Percentiles rank a stretch among this genome's conserved stretches.
Evolutionary conservation across 371 early-diverging fungal species (phyloP).

Genomic region (Batkoa obscura): DNA sequence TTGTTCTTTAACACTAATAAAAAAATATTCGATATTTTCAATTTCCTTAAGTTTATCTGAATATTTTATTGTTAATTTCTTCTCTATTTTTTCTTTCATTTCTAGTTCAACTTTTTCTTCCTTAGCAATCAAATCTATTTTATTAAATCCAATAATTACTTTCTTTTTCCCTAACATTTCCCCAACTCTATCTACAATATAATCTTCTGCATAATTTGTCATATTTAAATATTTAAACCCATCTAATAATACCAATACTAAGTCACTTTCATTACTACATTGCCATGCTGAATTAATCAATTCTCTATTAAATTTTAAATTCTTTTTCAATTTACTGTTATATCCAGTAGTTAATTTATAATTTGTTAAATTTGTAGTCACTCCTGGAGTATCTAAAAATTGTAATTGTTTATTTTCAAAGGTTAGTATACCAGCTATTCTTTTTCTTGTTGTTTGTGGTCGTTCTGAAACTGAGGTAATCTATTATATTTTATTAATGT

Average conservation of each 20-base stretch:
- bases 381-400: slow-evolving; percentile 1
- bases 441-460: slow-evolving; percentile 1
- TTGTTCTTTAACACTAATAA: neutral
- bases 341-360: neutral
- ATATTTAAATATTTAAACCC: neutral
- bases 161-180: neutral
- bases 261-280: neutral
- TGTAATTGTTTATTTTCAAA: neutral
- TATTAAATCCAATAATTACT: neutral
- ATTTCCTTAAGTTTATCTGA: neutral
- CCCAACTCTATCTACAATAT: neutral
- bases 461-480: neutral
- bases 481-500: neutral
- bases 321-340: neutral
- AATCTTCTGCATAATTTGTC: neutral
- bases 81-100: neutral
- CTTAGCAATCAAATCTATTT: neutral
- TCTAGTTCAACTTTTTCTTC: neutral
- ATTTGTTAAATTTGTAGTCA: neutral
- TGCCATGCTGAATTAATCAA: neutral
- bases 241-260: neutral
- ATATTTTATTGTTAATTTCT: neutral
- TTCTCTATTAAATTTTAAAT: neutral
- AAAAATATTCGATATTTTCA: neutral
- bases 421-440: neutral